A percentile compares a stretch with the other conserved stretches of the same genome.
Evolutionary conservation across 495 filamentous ascomycete genomes (phyloP).

Genomic region (Penicillium flavigenum): DNA sequence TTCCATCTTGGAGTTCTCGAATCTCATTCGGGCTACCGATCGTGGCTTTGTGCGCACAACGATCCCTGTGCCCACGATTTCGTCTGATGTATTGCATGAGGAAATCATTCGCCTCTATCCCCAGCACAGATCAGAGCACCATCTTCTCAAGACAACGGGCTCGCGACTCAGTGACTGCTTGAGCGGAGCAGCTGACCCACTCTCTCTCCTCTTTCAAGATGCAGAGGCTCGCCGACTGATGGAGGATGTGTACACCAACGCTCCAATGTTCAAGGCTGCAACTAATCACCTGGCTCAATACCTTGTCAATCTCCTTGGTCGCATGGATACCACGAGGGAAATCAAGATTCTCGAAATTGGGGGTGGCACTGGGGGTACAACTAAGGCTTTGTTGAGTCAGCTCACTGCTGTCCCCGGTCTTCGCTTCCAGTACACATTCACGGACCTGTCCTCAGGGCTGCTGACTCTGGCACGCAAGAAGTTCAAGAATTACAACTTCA

Average conservation of each 20-base stretch:
- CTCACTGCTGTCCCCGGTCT: slow-evolving; percentile 11
- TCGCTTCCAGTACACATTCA: slow-evolving; percentile 43
- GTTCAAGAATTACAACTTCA: slow-evolving; percentile 26
- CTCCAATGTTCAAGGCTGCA: slow-evolving; percentile 8
- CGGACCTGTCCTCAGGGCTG: slow-evolving; percentile 39
- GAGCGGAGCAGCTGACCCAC: slow-evolving; percentile 3
- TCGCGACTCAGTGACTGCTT: slow-evolving; percentile 21
- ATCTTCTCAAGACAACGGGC: slow-evolving; percentile 22
- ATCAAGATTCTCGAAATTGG: slow-evolving; percentile 39
- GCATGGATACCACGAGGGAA: not conserved
- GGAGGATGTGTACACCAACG: slow-evolving; percentile 10
- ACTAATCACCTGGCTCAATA: not conserved
- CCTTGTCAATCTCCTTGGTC: not conserved
- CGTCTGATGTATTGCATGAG: not conserved
- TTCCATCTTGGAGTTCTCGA: slow-evolving; percentile 1
- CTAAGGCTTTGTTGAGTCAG: slow-evolving; percentile 28
- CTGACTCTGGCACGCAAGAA: slow-evolving; percentile 32
- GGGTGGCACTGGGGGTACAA: slow-evolving; percentile 43
- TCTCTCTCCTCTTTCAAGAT: slow-evolving; percentile 5
- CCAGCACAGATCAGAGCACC: slow-evolving; percentile 23
- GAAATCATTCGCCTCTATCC: slow-evolving; percentile 16
- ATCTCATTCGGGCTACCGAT: not conserved
- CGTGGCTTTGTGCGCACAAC: slow-evolving; percentile 1
- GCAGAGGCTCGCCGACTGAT: slow-evolving; percentile 1
- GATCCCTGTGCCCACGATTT: not conserved